Base-by-base conservation (phyloP, 768 basidiomycete species). In the Termitomyces sp. region DNA sequence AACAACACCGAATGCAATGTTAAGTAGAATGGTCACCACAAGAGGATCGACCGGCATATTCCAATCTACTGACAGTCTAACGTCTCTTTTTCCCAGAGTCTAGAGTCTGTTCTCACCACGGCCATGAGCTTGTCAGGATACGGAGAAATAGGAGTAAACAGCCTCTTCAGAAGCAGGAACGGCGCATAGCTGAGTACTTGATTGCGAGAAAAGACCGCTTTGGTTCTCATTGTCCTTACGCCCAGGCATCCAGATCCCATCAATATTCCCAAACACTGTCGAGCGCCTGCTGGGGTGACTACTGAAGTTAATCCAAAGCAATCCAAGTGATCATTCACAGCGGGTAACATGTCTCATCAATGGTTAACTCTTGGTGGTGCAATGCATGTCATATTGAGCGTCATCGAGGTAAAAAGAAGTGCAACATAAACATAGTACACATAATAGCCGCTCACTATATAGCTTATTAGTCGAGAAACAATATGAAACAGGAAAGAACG, bases 401-500 rank as follows among this genome's bases (percentile, higher is more conserved):
- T 50, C 52, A 57, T 53, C 54, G 40, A 51, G 39, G 37, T 40
- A 56, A 44, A 59, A 54, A 42, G 43, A n/a, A 42, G 51, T 54
- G 61, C 58, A 52, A 61, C 57, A 63, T 60, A 60, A 43, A 56
- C 34, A 37, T 37, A 16, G 61, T 60, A 64, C 56, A 56, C 51
- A 34, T 30, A 57, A 32, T 30, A 50, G 39, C 58, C 55, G 54
- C 59, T 68, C 56, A 68, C 67, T 68, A 50, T 5, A 23, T 21
- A n/a, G 25, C 21, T 27, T 32, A 2, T 58, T 47, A 55, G 53
- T 19, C 12, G 27, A 35, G 14, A 34, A 37, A 51, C 7, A 19
- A 25, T 3, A 16, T 2, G 10, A 21, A 34, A 30, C 14, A 39
- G 17, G 28, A 34, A 34, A 47, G 19, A 16, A 89, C 91, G 66